A percentile compares a stretch with the other conserved stretches of the same genome.
Conservation (phyloP, 768 basidiomycete genomes). For the Auriscalpium orientale region DNA sequence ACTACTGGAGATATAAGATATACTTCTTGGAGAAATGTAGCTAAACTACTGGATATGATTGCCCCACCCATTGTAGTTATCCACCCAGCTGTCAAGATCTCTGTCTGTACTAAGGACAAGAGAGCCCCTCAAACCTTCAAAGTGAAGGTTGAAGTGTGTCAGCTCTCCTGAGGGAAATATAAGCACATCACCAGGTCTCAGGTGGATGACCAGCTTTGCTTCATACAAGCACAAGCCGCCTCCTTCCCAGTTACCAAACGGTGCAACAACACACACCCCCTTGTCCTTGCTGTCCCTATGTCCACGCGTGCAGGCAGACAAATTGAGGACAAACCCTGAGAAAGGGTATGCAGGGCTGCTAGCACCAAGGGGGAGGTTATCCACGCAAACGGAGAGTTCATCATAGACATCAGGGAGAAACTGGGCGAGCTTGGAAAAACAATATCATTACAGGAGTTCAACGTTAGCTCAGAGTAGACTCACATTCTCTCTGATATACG, state of each 20-base stretch:
- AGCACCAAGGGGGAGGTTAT: not conserved
- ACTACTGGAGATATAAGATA: not conserved
- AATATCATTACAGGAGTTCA: not conserved
- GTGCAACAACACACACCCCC: not conserved
- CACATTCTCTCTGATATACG: not conserved
- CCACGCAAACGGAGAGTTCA: not conserved
- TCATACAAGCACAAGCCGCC: not conserved
- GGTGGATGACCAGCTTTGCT: not conserved
- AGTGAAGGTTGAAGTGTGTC: not conserved
- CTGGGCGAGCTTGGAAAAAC: not conserved
- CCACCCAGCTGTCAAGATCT: not conserved
- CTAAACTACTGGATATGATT: not conserved
- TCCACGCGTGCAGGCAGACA: not conserved
- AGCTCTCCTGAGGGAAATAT: not conserved
- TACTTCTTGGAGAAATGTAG: not conserved
- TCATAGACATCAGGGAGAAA: not conserved
- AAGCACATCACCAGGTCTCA: not conserved
- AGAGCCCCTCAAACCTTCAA: not conserved
- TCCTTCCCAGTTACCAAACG: not conserved
- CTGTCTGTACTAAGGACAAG: not conserved
- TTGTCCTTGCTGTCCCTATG: not conserved
- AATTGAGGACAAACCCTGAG: not conserved
- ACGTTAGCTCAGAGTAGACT: not conserved
- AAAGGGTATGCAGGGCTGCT: not conserved
- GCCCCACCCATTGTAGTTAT: not conserved